These are phyloP conservation scores for Scedosporium apiospermum DNA, from an alignment of 2,329 filamentous ascomycete species.

Conservation along the genomic window DNA sequence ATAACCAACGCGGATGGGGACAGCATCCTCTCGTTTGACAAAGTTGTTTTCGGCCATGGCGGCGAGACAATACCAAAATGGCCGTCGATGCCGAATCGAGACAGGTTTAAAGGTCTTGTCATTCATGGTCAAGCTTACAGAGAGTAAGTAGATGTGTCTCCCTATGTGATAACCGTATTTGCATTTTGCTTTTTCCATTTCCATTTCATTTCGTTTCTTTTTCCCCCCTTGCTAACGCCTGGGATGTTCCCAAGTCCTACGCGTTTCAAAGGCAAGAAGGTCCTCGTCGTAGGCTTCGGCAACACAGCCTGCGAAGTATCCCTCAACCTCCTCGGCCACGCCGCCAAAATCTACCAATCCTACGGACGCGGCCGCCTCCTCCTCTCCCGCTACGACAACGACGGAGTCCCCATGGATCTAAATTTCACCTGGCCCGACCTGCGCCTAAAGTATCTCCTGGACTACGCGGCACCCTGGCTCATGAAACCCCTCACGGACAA, in stretches of 20 bases:
- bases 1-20: slow-evolving; percentile 15
- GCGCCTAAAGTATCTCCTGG: slow-evolving; percentile 16
- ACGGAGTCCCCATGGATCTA: slow-evolving; percentile 17
- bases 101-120: slow-evolving; percentile 23
- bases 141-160: slow-evolving; percentile 10
- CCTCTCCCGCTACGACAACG: slow-evolving; percentile 20
- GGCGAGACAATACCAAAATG: slow-evolving; percentile 22
- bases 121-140: slow-evolving; percentile 24
- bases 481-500: neutral
- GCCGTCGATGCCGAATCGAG: slow-evolving; percentile 20
- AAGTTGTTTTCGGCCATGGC: slow-evolving; percentile 20
- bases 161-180: no score
- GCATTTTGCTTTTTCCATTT: neutral
- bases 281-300: slow-evolving; percentile 28
- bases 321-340: slow-evolving; percentile 17
- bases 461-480: slow-evolving; percentile 8
- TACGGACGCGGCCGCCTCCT: slow-evolving; percentile 25
- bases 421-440: slow-evolving; percentile 17
- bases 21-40: slow-evolving; percentile 20
- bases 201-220: neutral
- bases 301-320: slow-evolving; percentile 14
- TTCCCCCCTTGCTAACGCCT: no score
- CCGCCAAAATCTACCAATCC: slow-evolving; percentile 25
- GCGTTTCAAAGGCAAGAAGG: slow-evolving; percentile 22
- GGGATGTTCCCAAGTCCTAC: neutral